These are phyloP conservation scores for Colletotrichum phormii DNA, from an alignment of 2,329 filamentous ascomycete species.

Conservation along the genomic window DNA sequence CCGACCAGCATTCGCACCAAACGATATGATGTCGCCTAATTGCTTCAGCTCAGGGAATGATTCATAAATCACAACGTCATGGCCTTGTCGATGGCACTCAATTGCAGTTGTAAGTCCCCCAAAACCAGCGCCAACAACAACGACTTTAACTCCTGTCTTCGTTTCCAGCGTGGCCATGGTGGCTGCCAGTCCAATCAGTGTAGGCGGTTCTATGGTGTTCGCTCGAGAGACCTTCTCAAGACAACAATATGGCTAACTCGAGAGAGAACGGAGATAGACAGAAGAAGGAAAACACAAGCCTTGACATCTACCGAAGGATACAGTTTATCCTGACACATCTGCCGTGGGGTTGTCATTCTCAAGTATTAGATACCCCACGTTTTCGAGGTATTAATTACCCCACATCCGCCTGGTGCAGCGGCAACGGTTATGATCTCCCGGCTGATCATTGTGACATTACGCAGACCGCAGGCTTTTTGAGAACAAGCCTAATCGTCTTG, in stretches of 20 bases:
- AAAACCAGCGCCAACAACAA: slow-evolving; percentile 55
- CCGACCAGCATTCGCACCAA: background rate
- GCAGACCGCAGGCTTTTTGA: background rate
- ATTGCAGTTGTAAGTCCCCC: slow-evolving; percentile 72
- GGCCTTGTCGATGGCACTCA: slow-evolving; percentile 71
- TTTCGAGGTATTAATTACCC: background rate
- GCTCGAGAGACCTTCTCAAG: no score
- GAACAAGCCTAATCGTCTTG: background rate
- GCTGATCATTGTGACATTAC: slow-evolving; percentile 55
- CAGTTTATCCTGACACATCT: slow-evolving; percentile 10
- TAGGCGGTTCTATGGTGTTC: background rate
- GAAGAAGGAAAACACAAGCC: background rate
- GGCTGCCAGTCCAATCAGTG: background rate
- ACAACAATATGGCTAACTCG: no score
- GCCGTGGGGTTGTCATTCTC: background rate
- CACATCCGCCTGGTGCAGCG: slow-evolving; percentile 6
- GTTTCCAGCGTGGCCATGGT: background rate
- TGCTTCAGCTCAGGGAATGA: slow-evolving; percentile 67
- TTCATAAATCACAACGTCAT: slow-evolving; percentile 69
- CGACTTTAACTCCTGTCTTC: background rate
- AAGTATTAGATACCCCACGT: slow-evolving; percentile 6
- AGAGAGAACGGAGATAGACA: no score
- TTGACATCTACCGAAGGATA: background rate
- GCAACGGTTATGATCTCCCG: slow-evolving; percentile 41
- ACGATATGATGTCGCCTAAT: slow-evolving; percentile 49